These are phyloP conservation scores for Neurospora tetrasperma DNA, from an alignment of 495 filamentous ascomycete genomes.

Conservation along the genomic window DNA sequence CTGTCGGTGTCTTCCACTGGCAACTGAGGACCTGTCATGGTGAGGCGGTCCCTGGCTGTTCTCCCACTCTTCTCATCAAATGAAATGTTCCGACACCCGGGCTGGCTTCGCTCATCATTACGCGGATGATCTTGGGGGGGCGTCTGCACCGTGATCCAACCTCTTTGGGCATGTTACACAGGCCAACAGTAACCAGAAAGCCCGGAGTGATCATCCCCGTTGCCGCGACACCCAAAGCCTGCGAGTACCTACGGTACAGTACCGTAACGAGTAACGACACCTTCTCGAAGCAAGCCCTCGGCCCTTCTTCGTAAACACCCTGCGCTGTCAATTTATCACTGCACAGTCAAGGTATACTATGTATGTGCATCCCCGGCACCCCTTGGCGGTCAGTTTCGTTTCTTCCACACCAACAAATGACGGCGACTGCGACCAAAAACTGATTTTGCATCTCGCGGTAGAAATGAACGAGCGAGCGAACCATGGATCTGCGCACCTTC, in stretches of 20 bases:
- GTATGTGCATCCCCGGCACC: background rate
- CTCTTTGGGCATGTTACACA: background rate
- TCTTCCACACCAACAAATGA: background rate
- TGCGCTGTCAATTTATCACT: background rate
- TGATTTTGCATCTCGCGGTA: background rate
- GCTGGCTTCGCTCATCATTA: background rate
- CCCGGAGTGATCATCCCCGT: background rate
- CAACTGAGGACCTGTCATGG: constrained; percentile 14
- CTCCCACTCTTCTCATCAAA: background rate
- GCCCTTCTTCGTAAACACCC: background rate
- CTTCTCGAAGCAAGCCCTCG: background rate
- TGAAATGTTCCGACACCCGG: background rate
- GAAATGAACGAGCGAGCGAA: constrained; percentile 1
- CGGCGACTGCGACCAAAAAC: background rate
- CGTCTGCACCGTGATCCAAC: background rate
- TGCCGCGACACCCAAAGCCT: background rate
- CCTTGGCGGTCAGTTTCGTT: background rate
- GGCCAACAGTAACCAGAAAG: background rate
- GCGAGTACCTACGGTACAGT: background rate
- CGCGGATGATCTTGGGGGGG: background rate
- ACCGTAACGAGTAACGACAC: background rate
- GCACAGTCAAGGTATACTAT: background rate
- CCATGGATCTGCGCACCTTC: background rate
- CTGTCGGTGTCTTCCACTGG: constrained; percentile 14
- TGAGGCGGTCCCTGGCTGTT: constrained; percentile 1